Evolutionary conservation across 1,284 basidiomycete species (phyloP).

Genomic region (Athelia sp.): DNA sequence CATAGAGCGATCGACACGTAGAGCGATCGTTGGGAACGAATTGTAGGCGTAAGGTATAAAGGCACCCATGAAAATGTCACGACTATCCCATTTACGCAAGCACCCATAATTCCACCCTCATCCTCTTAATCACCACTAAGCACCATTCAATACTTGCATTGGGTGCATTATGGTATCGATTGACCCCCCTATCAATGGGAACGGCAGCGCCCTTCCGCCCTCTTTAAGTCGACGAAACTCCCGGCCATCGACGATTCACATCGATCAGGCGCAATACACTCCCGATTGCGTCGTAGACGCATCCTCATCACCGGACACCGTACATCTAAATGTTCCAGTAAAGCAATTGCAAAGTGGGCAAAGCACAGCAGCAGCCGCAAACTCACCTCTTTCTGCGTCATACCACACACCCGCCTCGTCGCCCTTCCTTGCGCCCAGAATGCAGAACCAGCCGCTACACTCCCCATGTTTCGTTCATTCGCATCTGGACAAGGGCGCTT

Average conservation of each 20-base stretch:
- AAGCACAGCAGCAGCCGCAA: slow-evolving; percentile 16
- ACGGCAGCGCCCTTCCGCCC: slow-evolving; percentile 16
- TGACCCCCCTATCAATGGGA: not conserved
- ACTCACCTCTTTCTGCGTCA: slow-evolving; percentile 13
- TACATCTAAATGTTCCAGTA: slow-evolving; percentile 7
- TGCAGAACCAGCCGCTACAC: slow-evolving; percentile 32
- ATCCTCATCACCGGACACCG: slow-evolving; percentile 28
- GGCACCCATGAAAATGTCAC: too few species aligned
- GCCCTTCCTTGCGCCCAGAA: slow-evolving; percentile 16
- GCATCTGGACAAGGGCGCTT: slow-evolving; percentile 72
- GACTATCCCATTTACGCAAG: too few species aligned
- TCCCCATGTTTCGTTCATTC: slow-evolving; percentile 89
- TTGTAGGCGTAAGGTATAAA: too few species aligned
- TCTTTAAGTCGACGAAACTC: slow-evolving; percentile 45
- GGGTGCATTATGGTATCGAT: too few species aligned
- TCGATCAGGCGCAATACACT: slow-evolving; percentile 40
- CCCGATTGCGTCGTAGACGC: slow-evolving; percentile 43
- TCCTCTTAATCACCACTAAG: too few species aligned
- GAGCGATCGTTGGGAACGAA: too few species aligned
- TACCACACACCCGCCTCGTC: slow-evolving; percentile 17
- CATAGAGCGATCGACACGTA: too few species aligned
- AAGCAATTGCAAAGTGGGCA: slow-evolving; percentile 13
- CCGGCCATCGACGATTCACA: slow-evolving; percentile 43
- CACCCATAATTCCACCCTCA: too few species aligned
- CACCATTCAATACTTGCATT: not conserved